Base-by-base conservation (phyloP, 441 rosid genomes). In the Erodium moschatum region DNA sequence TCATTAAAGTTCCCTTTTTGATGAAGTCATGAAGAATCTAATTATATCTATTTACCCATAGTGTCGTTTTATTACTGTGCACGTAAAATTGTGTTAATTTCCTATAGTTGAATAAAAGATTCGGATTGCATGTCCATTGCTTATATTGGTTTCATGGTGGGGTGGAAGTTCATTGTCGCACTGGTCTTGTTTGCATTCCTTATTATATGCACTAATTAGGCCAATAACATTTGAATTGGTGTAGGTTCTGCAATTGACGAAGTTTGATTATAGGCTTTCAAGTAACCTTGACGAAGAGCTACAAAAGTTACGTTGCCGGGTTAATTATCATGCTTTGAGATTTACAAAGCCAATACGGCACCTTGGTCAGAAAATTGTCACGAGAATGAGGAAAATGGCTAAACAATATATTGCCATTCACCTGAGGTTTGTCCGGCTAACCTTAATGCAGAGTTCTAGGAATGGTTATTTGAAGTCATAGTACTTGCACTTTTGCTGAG, bases 241-340 rank as follows among this genome's bases (percentile, higher is more conserved):
- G 81, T 88, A 94, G 99, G 99, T 88, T 79, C 81, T 94, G 75
- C 97, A 94, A 58, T 81, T 94, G 86, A 91, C 97, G 9, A 94
- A 94, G 88, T 94, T 94, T 76, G 99, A 94, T 80, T 94, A 86
- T 73, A 87, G 99, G 81, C 96, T 91, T 78, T 87, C 96, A 65
- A 91, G 72, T 77, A 81, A 94, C 80, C 86, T 94, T 64, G 97
- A 94, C 31, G 92, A 78, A 67, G 90, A 88, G 73, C 89, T 88
- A 69, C 99, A 89, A 74, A 91, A 83, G 81, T 73, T 94, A 82
- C 96, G 99, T 8, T 94, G 99, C 81, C 90, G 90, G 52, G 96
- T 86, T 33, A 94, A 94, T 71, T 94, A 86, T 70, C 97, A 91
- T 56, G 96, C 97, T 56, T 79, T 94, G 74, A 85, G 90, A 80